These are phyloP conservation scores for Aspergillus cavernicola DNA, from an alignment of 495 filamentous ascomycete genomes.

Conservation along the genomic window DNA sequence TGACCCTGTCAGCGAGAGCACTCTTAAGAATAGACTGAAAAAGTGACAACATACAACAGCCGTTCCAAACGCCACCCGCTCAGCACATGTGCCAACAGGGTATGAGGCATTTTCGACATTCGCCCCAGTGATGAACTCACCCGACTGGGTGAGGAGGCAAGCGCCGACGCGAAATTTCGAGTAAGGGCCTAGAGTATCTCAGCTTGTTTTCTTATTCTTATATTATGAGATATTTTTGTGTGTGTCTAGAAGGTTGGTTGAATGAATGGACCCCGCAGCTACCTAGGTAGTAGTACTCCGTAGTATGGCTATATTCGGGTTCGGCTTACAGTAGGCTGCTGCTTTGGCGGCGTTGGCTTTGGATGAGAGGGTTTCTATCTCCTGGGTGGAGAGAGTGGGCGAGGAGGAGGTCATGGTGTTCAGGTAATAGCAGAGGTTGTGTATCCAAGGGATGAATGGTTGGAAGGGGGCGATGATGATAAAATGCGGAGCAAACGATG, in stretches of 20 bases:
- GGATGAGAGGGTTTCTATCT: constrained; percentile 58
- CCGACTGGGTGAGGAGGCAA: constrained; percentile 63
- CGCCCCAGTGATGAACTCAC: constrained; percentile 65
- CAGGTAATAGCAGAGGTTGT: too few species aligned
- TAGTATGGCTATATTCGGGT: too few species aligned
- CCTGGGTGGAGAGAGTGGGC: constrained; percentile 50
- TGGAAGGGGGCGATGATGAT: neutral
- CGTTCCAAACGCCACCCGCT: constrained; percentile 76
- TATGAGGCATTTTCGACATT: constrained; percentile 96
- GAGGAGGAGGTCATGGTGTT: constrained; percentile 21
- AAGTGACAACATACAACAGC: constrained; percentile 66
- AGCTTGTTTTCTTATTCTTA: neutral
- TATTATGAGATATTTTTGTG: too few species aligned
- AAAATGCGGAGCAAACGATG: neutral
- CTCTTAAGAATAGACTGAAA: too few species aligned
- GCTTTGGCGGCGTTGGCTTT: constrained; percentile 63
- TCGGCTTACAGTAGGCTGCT: constrained; percentile 65
- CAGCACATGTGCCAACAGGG: constrained; percentile 91
- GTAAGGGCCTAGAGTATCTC: constrained; percentile 63
- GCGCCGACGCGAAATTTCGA: constrained; percentile 90
- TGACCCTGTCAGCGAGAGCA: too few species aligned
- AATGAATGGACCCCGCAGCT: neutral
- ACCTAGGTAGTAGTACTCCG: too few species aligned
- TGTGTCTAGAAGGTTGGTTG: too few species aligned
- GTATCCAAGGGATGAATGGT: neutral